Conservation (phyloP, 2,329 filamentous ascomycete genomes). For the Penicillium sp. region DNA sequence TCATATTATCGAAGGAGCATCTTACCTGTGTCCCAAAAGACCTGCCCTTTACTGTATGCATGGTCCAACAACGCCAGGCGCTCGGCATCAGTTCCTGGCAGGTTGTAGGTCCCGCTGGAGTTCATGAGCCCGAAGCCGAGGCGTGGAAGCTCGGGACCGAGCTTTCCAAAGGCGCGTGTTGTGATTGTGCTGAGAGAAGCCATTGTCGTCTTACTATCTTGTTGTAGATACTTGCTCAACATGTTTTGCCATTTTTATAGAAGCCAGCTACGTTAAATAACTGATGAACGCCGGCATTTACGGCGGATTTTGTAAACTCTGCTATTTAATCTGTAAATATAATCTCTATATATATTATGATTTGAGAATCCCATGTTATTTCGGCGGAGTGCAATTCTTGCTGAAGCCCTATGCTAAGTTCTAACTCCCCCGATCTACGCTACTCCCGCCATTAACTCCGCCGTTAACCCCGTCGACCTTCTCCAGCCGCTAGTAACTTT, state of each 20-base stretch:
- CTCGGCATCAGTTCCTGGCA: conserved; percentile 33
- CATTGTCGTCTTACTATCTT: not conserved
- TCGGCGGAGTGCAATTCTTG: no score
- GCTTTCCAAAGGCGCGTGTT: conserved; percentile 16
- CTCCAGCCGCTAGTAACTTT: no score
- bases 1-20: not conserved
- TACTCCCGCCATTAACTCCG: conserved; percentile 1
- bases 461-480: no score
- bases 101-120: conserved; percentile 21
- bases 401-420: not conserved
- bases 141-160: conserved; percentile 17
- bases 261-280: not conserved
- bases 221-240: not conserved
- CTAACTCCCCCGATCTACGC: not conserved
- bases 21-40: conserved; percentile 36
- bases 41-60: conserved; percentile 37
- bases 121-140: conserved; percentile 17
- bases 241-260: not conserved
- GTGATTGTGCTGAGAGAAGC: conserved; percentile 2
- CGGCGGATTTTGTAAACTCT: not conserved
- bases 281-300: not conserved
- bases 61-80: conserved; percentile 41
- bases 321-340: not conserved
- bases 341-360: not conserved
- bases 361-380: no score